Conservation (phyloP, 495 filamentous ascomycete genomes). For the Glarea lozoyensis region DNA sequence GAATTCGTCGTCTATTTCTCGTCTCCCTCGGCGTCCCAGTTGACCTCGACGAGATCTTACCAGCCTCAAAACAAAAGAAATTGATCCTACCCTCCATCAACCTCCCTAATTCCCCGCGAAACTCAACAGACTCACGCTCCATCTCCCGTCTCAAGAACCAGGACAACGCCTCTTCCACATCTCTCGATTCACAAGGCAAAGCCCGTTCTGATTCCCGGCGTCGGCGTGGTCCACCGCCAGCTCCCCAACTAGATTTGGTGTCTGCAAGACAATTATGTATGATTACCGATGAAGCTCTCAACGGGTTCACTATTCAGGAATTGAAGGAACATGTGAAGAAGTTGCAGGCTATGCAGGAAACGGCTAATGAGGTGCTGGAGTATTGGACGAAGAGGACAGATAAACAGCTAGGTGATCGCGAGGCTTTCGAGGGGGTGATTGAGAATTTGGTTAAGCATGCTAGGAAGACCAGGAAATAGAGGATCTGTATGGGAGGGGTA, state of each 20-base stretch:
- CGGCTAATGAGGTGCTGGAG: conserved; percentile 68
- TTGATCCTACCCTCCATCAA: conserved; percentile 83
- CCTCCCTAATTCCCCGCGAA: conserved; percentile 32
- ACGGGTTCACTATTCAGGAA: conserved; percentile 67
- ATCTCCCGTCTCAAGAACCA: conserved; percentile 40
- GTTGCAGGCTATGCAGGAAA: conserved; percentile 55
- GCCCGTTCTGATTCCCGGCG: conserved; percentile 35
- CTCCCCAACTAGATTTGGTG: conserved; percentile 72
- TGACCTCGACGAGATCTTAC: conserved; percentile 93
- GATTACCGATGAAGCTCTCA: conserved; percentile 74
- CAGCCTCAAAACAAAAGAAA: conserved; percentile 95
- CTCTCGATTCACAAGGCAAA: conserved; percentile 43
- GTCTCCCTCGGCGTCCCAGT: conserved; percentile 94
- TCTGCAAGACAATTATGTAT: conserved; percentile 68
- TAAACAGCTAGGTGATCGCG: conserved; percentile 78
- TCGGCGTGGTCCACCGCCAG: conserved; percentile 49
- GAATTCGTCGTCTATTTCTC: conserved; percentile 90
- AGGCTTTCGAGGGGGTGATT: conserved; percentile 96
- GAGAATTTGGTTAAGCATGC: conserved; percentile 97
- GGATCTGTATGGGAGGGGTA: neutral
- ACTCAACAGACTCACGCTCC: conserved; percentile 42
- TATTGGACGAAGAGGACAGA: conserved; percentile 86
- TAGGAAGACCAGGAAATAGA: conserved; percentile 67
- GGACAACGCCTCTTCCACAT: conserved; percentile 46
- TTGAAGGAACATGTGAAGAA: conserved; percentile 62